These are phyloP conservation scores for Tetradesmus lagerheimii DNA, from an alignment of 139 green algal genomes.

Conservation along the genomic window DNA sequence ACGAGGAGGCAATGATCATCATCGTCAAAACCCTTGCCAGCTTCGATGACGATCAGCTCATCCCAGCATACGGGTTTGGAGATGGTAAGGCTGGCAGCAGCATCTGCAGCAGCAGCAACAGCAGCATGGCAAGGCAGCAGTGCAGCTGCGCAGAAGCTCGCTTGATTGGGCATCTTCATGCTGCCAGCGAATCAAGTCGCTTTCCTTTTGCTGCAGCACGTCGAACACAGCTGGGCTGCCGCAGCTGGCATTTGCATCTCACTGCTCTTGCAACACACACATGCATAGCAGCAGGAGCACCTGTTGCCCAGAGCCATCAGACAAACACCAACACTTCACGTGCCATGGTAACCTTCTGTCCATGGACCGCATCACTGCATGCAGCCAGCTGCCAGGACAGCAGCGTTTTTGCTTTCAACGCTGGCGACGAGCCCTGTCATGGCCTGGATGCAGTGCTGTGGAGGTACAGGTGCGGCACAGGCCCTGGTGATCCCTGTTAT, in stretches of 20 bases:
- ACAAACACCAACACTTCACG: no score
- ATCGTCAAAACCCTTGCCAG: conserved; percentile 65
- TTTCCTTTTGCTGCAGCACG: no score
- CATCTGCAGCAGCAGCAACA: background rate
- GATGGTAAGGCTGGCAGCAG: conserved; percentile 67
- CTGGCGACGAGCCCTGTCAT: conserved; percentile 53
- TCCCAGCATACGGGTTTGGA: conserved; percentile 80
- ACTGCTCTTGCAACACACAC: no score
- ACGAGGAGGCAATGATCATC: conserved; percentile 62
- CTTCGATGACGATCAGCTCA: conserved; percentile 85
- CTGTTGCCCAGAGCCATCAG: no score
- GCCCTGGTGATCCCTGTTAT: background rate
- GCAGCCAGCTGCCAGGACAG: conserved; percentile 51
- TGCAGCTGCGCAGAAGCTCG: no score
- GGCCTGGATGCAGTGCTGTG: conserved; percentile 61
- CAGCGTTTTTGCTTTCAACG: conserved; percentile 61
- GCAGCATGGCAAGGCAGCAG: background rate
- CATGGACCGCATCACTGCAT: background rate
- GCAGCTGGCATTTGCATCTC: no score
- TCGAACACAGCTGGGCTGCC: no score
- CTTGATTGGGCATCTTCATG: no score
- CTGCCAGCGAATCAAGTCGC: no score
- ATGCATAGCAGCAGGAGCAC: no score
- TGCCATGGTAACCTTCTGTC: no score
- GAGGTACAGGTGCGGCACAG: conserved; percentile 52